phyloP scores from a whole-genome alignment of 306 rosid genomes.

The Inga leiocalycina region DNA sequence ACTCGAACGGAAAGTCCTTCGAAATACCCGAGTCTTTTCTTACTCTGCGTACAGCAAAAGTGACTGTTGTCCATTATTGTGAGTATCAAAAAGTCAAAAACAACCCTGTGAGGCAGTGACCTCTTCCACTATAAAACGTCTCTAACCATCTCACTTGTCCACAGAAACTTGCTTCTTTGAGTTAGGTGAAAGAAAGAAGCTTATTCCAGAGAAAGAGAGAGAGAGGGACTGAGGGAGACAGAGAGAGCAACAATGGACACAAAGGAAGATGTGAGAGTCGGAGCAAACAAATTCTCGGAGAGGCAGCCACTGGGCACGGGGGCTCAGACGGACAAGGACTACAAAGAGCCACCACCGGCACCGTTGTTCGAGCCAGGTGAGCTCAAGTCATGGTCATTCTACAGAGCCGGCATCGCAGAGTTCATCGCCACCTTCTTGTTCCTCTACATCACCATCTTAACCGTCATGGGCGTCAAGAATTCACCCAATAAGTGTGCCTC shows the following conservation, averaged over 20 bases:
- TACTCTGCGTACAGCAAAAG: background rate
- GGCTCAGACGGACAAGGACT: slow-evolving; percentile 74
- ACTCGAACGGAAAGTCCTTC: too few species aligned
- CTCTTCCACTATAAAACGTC: slow-evolving; percentile 41
- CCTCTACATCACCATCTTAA: slow-evolving; percentile 80
- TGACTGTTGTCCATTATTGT: background rate
- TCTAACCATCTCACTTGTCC: background rate
- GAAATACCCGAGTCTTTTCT: too few species aligned
- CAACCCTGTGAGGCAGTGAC: background rate
- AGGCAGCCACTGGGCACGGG: slow-evolving; percentile 77
- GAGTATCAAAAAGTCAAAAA: background rate
- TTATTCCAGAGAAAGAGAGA: background rate
- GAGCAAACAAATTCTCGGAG: slow-evolving; percentile 80
- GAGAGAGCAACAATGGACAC: slow-evolving; percentile 43
- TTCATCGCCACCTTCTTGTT: slow-evolving; percentile 87
- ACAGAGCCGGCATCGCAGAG: slow-evolving; percentile 92
- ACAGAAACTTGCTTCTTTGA: background rate
- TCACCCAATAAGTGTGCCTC: slow-evolving; percentile 55
- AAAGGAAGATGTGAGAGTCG: slow-evolving; percentile 85
- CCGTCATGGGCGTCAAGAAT: slow-evolving; percentile 79
- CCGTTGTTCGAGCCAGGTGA: slow-evolving; percentile 82
- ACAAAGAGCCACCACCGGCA: slow-evolving; percentile 91
- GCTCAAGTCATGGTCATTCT: slow-evolving; percentile 89
- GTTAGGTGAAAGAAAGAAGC: background rate
- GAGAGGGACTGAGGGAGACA: background rate